Evolutionary conservation across 2,329 filamentous ascomycete species (phyloP).

Genomic region (Fusarium clavum): DNA sequence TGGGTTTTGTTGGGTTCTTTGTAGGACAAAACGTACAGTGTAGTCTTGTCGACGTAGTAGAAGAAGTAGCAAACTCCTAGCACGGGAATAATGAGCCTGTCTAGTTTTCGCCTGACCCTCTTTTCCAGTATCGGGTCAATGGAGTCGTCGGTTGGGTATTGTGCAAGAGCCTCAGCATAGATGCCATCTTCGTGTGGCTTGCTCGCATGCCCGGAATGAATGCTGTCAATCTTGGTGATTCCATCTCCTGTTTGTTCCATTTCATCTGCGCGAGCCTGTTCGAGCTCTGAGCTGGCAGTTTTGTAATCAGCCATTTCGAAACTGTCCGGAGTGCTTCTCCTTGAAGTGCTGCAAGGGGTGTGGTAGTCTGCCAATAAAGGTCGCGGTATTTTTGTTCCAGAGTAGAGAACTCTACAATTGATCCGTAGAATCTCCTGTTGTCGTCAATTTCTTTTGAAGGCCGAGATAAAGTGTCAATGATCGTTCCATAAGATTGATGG

Average conservation of each 20-base stretch:
- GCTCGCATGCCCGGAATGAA: conserved; percentile 1
- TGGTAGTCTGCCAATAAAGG: background rate
- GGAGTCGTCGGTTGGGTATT: conserved; percentile 53
- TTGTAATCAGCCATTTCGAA: conserved; percentile 1
- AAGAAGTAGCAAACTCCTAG: conserved; percentile 57
- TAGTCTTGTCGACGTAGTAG: conserved; percentile 61
- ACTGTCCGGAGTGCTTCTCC: background rate
- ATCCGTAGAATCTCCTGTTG: background rate
- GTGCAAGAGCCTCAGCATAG: conserved; percentile 51
- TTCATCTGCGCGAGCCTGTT: conserved; percentile 9
- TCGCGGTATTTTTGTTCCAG: background rate
- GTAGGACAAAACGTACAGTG: conserved; percentile 49
- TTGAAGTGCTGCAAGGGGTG: background rate
- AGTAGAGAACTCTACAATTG: background rate
- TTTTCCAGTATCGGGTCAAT: conserved; percentile 52
- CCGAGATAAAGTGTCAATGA: background rate
- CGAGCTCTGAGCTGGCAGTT: background rate
- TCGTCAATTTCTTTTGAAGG: background rate
- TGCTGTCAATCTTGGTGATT: conserved; percentile 6
- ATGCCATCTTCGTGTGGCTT: conserved; percentile 41
- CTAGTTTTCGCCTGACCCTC: conserved; percentile 52
- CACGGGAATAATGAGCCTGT: conserved; percentile 53
- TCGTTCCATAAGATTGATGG: background rate
- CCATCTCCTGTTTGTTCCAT: conserved; percentile 3
- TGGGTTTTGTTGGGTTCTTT: no score